Conservation (phyloP, 805 yeast genomes). For the Saturnispora ahearnii region DNA sequence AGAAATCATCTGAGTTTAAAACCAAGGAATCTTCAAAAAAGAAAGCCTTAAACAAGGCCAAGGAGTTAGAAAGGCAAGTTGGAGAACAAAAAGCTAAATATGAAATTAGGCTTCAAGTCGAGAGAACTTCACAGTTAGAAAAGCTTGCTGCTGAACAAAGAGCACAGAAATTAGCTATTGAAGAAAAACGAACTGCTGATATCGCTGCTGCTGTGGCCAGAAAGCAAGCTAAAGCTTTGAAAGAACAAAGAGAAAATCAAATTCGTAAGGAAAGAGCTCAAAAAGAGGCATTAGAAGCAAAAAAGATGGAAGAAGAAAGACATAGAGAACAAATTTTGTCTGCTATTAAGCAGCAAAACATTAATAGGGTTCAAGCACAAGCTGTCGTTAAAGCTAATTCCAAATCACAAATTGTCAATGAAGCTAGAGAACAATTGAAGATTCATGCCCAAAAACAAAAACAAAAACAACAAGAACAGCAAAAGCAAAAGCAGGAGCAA, state of each 20-base stretch:
- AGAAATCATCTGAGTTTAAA: background rate
- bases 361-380: background rate
- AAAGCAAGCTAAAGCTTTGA: background rate
- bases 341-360: background rate
- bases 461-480: slow-evolving; percentile 3
- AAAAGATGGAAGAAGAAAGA: background rate
- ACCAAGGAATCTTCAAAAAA: slow-evolving; percentile 2
- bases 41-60: slow-evolving; percentile 1
- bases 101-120: slow-evolving; percentile 2
- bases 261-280: background rate
- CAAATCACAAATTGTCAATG: slow-evolving; percentile 3
- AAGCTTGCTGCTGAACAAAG: background rate
- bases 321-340: background rate
- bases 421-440: slow-evolving; percentile 9
- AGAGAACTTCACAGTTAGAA: background rate
- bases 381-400: background rate
- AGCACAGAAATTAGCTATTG: background rate
- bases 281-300: background rate
- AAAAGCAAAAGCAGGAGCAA: slow-evolving; percentile 4
- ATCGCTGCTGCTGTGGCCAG: background rate
- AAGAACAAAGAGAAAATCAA: background rate
- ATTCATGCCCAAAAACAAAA: slow-evolving; percentile 2
- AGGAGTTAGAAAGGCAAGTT: slow-evolving; percentile 2
- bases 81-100: slow-evolving; percentile 5
- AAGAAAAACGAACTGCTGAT: background rate